Conservation (phyloP, 306 rosid genomes). For the Echinosophora koreensis region DNA sequence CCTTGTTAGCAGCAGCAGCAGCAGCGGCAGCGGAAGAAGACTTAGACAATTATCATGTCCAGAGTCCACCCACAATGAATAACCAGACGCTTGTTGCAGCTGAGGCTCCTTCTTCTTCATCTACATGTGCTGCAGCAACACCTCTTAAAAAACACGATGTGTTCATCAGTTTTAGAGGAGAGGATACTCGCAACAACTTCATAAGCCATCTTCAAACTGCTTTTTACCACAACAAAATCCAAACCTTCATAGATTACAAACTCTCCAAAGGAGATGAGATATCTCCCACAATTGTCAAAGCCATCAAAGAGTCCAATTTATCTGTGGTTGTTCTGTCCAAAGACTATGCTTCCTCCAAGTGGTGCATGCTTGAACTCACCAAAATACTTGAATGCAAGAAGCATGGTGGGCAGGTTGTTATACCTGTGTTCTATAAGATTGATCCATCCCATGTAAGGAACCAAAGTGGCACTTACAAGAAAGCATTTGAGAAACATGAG, state of each 20-base stretch:
- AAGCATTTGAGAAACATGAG: constrained; percentile 30
- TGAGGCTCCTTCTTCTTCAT: background rate
- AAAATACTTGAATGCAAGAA: constrained; percentile 26
- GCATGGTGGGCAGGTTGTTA: background rate
- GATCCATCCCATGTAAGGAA: constrained; percentile 39
- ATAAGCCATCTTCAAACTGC: constrained; percentile 40
- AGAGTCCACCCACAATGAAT: constrained; percentile 6
- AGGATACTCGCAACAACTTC: constrained; percentile 37
- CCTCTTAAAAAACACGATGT: constrained; percentile 31
- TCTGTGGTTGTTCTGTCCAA: constrained; percentile 40
- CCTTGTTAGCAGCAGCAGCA: background rate
- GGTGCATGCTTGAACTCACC: constrained; percentile 39
- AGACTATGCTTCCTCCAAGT: constrained; percentile 35
- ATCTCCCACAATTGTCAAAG: constrained; percentile 18
- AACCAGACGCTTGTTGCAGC: background rate
- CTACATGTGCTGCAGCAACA: background rate
- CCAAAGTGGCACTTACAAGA: constrained; percentile 29
- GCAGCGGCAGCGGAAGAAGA: constrained; percentile 5
- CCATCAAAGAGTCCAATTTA: constrained; percentile 27
- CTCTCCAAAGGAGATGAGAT: constrained; percentile 33
- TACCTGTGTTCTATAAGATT: constrained; percentile 43
- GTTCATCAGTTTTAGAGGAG: constrained; percentile 41
- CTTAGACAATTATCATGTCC: constrained; percentile 32
- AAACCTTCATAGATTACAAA: constrained; percentile 37
- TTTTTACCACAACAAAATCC: constrained; percentile 7